A percentile compares a stretch with the other conserved stretches of the same genome.
These are phyloP conservation scores for Trametes cubensis DNA, from an alignment of 768 basidiomycete species.

Conservation along the genomic window DNA sequence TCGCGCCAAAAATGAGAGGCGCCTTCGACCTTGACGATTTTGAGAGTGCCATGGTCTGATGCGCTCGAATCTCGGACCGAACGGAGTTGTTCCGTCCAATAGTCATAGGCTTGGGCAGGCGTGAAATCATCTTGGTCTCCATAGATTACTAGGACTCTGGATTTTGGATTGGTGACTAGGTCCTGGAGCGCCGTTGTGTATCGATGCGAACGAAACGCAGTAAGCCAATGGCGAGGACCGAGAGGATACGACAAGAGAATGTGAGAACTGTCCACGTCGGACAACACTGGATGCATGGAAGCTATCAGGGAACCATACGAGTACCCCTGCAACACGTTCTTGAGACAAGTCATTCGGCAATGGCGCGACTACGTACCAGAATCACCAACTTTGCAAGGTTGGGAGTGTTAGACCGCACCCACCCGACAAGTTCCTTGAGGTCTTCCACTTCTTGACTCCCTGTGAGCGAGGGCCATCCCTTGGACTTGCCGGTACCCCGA, in stretches of 20 bases:
- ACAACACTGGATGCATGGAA: conserved; percentile 62
- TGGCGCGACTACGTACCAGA: conserved; percentile 48
- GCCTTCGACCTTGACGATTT: conserved; percentile 43
- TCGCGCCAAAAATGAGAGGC: conserved; percentile 73
- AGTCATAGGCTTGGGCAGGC: conserved; percentile 50
- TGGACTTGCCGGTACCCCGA: conserved; percentile 74
- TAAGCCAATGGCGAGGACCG: conserved; percentile 65
- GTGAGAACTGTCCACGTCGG: conserved; percentile 59
- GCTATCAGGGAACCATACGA: conserved; percentile 79
- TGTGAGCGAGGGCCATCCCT: conserved; percentile 73
- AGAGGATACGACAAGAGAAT: conserved; percentile 79
- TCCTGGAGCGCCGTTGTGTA: conserved; percentile 56
- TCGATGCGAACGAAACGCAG: conserved; percentile 60
- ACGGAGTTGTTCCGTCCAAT: conserved; percentile 45
- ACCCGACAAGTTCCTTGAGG: conserved; percentile 60
- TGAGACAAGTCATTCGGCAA: neutral
- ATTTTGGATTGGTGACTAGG: conserved; percentile 48
- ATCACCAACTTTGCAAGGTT: conserved; percentile 56
- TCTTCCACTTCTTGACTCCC: conserved; percentile 73
- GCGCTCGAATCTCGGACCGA: conserved; percentile 9
- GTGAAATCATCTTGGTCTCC: conserved; percentile 80
- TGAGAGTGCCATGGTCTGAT: conserved; percentile 33
- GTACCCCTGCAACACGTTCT: conserved; percentile 59
- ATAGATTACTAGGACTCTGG: conserved; percentile 63
- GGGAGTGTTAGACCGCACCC: conserved; percentile 48